Evolutionary conservation across 1,139 yeast species (phyloP).

Genomic region (Eremothecium coryli): DNA sequence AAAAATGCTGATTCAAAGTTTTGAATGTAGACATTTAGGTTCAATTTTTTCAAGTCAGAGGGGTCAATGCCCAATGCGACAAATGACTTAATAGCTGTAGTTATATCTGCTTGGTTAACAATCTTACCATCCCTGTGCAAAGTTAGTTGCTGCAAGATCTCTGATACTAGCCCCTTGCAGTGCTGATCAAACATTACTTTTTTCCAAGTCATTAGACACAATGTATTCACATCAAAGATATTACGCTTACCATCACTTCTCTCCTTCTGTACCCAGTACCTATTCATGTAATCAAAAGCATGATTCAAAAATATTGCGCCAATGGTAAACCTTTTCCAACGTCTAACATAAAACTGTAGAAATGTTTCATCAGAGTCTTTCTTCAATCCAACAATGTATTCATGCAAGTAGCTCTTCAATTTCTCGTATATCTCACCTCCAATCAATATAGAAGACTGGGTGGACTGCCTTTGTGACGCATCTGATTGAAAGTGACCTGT

Average conservation of each 20-base stretch:
- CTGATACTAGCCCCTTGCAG: conserved; percentile 50
- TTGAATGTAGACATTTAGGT: conserved; percentile 70
- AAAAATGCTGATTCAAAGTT: conserved; percentile 72
- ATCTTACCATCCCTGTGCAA: conserved; percentile 72
- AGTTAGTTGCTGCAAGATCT: conserved; percentile 67
- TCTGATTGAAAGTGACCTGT: conserved; percentile 34
- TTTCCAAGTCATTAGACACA: conserved; percentile 84
- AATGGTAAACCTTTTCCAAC: conserved; percentile 82
- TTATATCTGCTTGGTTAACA: conserved; percentile 58
- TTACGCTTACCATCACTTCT: conserved; percentile 91
- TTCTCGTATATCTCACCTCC: conserved; percentile 85
- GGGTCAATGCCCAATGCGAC: conserved; percentile 68
- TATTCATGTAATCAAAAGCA: conserved; percentile 88
- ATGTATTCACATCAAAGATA: conserved; percentile 81
- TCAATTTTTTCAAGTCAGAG: conserved; percentile 77
- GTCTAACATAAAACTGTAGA: conserved; percentile 72
- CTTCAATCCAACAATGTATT: conserved; percentile 45
- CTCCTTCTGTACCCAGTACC: conserved; percentile 97
- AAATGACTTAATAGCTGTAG: conserved; percentile 74
- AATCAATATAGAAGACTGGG: conserved; percentile 40
- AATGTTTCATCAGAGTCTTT: conserved; percentile 55
- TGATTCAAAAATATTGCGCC: conserved; percentile 92
- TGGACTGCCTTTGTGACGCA: conserved; percentile 21
- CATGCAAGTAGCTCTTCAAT: conserved; percentile 54
- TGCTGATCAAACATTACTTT: conserved; percentile 67